phyloP scores from a whole-genome alignment of 148 eudicot genomes.

The Dianthus caryophyllus region DNA sequence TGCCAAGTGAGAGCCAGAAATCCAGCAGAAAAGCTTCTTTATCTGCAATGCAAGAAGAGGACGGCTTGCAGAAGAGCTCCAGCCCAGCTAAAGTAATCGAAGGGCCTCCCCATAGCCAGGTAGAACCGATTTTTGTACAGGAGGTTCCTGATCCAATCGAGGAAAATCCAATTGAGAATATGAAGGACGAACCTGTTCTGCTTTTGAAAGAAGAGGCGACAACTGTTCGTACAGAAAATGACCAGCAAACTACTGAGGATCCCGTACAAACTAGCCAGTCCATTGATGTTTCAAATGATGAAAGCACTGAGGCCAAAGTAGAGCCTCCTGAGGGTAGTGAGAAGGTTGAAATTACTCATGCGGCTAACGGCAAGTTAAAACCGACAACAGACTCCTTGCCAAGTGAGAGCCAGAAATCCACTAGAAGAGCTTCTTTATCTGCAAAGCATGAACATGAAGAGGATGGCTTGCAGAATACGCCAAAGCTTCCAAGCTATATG shows the following conservation, averaged over 20 bases:
- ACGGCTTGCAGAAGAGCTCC: conserved; percentile 43
- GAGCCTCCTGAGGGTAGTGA: conserved; percentile 25
- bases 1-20: conserved; percentile 32
- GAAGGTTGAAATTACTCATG: conserved; percentile 30
- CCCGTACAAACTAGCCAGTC: conserved; percentile 25
- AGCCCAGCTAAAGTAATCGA: too few relatives aligned
- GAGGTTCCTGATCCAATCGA: conserved; percentile 21
- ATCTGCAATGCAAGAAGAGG: conserved; percentile 41
- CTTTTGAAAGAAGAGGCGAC: conserved; percentile 23
- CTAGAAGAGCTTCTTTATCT: conserved; percentile 41
- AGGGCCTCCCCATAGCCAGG: too few relatives aligned
- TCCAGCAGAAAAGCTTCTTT: conserved; percentile 40
- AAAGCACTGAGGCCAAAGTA: conserved; percentile 23
- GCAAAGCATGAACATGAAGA: conserved; percentile 40
- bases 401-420: conserved; percentile 38
- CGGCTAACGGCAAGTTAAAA: conserved; percentile 31
- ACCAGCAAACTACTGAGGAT: conserved; percentile 23
- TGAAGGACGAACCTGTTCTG: conserved; percentile 26
- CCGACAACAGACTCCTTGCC: conserved; percentile 23
- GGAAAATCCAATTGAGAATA: conserved; percentile 22
- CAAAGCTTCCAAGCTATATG: conserved; percentile 53
- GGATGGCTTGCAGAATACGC: conserved; percentile 41
- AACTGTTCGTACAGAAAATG: conserved; percentile 20
- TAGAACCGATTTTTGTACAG: too few relatives aligned
- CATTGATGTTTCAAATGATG: conserved; percentile 24